Percentiles rank a stretch among this genome's conserved stretches.
phyloP scores from a whole-genome alignment of 805 yeast species.

The Diddensiella santjacobensis region DNA sequence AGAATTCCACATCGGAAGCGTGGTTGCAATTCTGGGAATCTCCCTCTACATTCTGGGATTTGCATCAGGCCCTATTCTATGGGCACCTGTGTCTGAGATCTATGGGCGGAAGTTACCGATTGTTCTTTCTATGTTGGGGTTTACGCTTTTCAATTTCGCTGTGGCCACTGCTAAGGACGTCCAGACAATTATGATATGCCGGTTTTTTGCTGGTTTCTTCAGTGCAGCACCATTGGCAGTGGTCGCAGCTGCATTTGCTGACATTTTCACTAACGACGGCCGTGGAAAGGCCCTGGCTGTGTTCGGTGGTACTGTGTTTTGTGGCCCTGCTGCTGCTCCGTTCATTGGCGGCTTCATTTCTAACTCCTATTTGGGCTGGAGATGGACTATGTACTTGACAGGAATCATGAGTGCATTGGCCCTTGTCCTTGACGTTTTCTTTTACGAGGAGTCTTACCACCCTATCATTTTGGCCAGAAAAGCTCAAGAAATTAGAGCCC shows the following conservation, averaged over 20 bases:
- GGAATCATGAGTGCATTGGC: conserved; percentile 55
- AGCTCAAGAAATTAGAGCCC: conserved; percentile 56
- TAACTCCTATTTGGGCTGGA: conserved; percentile 64
- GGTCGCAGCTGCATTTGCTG: conserved; percentile 78
- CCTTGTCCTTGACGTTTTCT: conserved; percentile 39
- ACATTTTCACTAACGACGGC: conserved; percentile 55
- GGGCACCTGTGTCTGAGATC: conserved; percentile 78
- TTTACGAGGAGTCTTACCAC: conserved; percentile 63
- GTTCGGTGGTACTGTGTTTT: conserved; percentile 63
- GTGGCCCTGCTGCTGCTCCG: conserved; percentile 74
- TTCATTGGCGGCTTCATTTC: conserved; percentile 61
- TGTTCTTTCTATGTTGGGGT: conserved; percentile 49
- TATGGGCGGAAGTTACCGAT: conserved; percentile 63
- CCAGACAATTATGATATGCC: conserved; percentile 67
- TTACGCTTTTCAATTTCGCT: conserved; percentile 57
- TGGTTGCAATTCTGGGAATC: conserved; percentile 63
- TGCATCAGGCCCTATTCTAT: conserved; percentile 78
- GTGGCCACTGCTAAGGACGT: conserved; percentile 67
- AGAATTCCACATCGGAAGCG: conserved; percentile 50
- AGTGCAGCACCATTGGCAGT: conserved; percentile 82
- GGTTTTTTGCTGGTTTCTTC: conserved; percentile 70
- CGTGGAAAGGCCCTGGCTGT: conserved; percentile 70
- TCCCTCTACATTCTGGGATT: conserved; percentile 77
- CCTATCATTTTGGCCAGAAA: conserved; percentile 60
- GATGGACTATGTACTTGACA: conserved; percentile 72